Evolutionary conservation across 1,284 basidiomycete species (phyloP), one percentile per base, ranked within the genome.

Genomic region (Trichosporon sp.): DNA sequence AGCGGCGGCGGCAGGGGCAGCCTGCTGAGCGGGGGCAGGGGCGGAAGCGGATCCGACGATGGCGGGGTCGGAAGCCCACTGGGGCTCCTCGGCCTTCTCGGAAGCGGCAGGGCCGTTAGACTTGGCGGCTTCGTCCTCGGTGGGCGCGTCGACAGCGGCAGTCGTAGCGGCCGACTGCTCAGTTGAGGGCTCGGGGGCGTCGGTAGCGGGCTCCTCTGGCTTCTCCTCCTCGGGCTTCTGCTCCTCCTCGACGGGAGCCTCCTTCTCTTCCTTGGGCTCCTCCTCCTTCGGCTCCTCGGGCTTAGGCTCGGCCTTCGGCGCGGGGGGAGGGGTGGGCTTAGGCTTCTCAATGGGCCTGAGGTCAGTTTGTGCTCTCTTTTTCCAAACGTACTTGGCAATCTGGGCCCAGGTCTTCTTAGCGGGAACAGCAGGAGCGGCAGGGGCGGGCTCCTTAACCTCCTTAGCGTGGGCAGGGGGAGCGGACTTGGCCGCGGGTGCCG

Each of bases 241-340:
- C 66, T 73, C 72, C 54, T 68, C 69, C 56, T 74, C 75, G 10
- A 66, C 65, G 3, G 56, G 48, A 0, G 61, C 66, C 32, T 70
- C 73, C 8, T 68, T 35, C 37, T 70, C 72, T 4, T 68, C 48
- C 59, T 68, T 71, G 37, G 73, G 51, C 56, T 68, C 71, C 63
- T 76, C 77, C 14, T 71, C 73, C 21, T 72, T 75, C 21, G 75
- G 76, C 65, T 78, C 76, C 31, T 80, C 78, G 32, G 76, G 69
- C 68, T 76, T 73, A 26, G 80, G 75, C 69, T 78, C 78, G 32
- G 68, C 75, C 61, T 76, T 72, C 12, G 78, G 90, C 89, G 38
- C 92, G 88, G 71, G 93, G 89, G 72, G 91, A 90, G 70, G 90
- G 3, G 73, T 73, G 21, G 83, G 83, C 78, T 84, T 84, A 69